Base-by-base conservation (phyloP, 305 asterid species). In the Ilex paraguariensis region DNA sequence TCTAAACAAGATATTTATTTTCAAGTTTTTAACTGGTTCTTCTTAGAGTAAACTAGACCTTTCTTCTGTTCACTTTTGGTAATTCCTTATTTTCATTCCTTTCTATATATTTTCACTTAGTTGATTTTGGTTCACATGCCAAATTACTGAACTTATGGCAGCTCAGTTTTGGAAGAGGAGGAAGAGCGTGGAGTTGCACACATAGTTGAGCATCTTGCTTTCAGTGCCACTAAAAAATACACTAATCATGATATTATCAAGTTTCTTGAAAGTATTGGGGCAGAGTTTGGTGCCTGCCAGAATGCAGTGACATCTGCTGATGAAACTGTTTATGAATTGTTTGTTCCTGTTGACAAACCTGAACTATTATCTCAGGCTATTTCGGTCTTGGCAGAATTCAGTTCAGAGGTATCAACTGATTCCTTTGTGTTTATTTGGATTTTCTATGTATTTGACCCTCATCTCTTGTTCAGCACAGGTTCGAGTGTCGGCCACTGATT, bases 131-230 rank as follows among this genome's bases (percentile, higher is more conserved):
- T 69, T 76, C 64, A 67, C 70, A 63, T 78, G 75, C 75, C 66
- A 67, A 65, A 70, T 64, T 36, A 70, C 28, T 69, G 79, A 71
- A 71, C 77, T 74, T 51, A 65, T 80, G 84, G 78, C 98, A 88
- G 98, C 81, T 91, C 98, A 82, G 95, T 88, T 80, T 80, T 91
- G 66, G 98, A 91, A 77, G 98, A 91, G 77, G 95, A 91, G 71
- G 95, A 87, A 61, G 98, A 91, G 81, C 96, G 98, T 61, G 98
- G 96, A 73, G 95, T 91, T 72, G 98, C 96, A 82, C 98, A 91
- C 70, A 82, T 91, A 69, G 84, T 88, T 72, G 98, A 91, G 91
- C 98, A 91, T 82, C 87, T 91, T 61, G 96, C 96, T 64, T 91
- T 91, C 77, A 91, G 98, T 81, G 96, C 96, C 66, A 91, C 98